Evolutionary conservation across 2,329 filamentous ascomycete species (phyloP).

Genomic region (Diaporthe vaccinii): DNA sequence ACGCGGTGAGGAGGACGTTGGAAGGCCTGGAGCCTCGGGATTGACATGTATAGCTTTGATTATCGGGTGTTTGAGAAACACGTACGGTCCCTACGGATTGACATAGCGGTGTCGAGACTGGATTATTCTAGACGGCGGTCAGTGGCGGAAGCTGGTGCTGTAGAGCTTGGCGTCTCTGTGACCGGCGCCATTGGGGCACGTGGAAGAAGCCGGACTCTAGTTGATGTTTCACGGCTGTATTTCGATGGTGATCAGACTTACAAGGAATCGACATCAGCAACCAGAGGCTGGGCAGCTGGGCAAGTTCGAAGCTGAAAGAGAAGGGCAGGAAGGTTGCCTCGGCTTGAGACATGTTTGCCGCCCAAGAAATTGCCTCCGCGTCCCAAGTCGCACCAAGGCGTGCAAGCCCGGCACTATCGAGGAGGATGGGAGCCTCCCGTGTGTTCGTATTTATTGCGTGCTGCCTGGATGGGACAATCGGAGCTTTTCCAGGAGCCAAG

Average conservation of each 20-base stretch:
- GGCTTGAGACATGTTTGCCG: not conserved
- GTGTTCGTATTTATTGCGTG: not conserved
- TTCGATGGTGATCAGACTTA: not conserved
- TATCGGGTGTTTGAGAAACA: not conserved
- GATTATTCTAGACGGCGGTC: not conserved
- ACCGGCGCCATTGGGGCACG: constrained; percentile 8
- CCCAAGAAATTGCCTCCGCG: not conserved
- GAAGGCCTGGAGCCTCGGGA: not conserved
- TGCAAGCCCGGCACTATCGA: constrained; percentile 5
- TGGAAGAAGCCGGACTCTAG: not conserved
- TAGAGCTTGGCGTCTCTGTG: not conserved
- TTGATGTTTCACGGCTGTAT: constrained; percentile 1
- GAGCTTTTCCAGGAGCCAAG: constrained; percentile 23
- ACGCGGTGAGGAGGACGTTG: not conserved
- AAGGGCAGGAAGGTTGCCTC: constrained; percentile 18
- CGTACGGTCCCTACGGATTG: not conserved
- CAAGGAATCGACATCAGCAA: not conserved
- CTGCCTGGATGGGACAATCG: constrained; percentile 2
- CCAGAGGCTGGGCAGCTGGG: constrained; percentile 18
- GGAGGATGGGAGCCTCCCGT: not conserved
- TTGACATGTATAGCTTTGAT: not conserved
- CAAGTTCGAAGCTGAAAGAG: not conserved
- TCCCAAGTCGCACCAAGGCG: constrained; percentile 8
- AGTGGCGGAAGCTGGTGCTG: not conserved
- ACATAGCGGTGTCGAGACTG: not conserved